These are phyloP conservation scores for Eucalyptus globulus DNA, from an alignment of 345 rosid genomes.

Conservation along the genomic window DNA sequence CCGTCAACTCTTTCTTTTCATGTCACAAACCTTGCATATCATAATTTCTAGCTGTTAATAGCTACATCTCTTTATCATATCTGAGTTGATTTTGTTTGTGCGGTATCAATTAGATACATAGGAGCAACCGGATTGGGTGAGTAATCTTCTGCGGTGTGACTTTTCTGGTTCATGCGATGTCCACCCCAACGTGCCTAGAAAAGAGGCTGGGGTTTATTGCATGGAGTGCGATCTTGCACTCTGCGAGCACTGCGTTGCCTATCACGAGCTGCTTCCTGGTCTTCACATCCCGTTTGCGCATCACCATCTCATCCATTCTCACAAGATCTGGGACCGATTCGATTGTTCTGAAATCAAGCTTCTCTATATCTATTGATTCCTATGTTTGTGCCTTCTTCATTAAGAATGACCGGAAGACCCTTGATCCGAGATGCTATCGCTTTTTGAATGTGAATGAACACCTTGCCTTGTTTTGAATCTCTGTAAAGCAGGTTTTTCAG, in stretches of 20 bases:
- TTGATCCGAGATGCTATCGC: neutral
- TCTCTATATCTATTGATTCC: no score
- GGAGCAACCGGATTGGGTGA: neutral
- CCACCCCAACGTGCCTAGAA: neutral
- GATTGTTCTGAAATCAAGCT: no score
- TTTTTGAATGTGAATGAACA: neutral
- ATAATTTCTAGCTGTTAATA: neutral
- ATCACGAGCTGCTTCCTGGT: neutral
- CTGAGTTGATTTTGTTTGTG: neutral
- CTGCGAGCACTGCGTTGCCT: neutral
- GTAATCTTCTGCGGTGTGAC: neutral
- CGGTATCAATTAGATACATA: neutral
- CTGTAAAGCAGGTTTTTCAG: neutral
- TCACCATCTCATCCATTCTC: neutral
- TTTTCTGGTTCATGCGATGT: neutral
- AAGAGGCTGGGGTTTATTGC: neutral
- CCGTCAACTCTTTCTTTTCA: neutral
- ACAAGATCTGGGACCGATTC: no score
- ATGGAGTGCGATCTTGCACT: neutral
- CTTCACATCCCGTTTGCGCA: neutral
- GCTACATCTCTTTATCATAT: neutral
- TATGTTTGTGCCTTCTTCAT: neutral
- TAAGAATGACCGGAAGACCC: neutral
- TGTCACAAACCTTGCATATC: neutral
- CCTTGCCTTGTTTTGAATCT: neutral